Evolutionary conservation across 192 early-diverging fungal genomes (phyloP).

Genomic region (Backusella macrospora): DNA sequence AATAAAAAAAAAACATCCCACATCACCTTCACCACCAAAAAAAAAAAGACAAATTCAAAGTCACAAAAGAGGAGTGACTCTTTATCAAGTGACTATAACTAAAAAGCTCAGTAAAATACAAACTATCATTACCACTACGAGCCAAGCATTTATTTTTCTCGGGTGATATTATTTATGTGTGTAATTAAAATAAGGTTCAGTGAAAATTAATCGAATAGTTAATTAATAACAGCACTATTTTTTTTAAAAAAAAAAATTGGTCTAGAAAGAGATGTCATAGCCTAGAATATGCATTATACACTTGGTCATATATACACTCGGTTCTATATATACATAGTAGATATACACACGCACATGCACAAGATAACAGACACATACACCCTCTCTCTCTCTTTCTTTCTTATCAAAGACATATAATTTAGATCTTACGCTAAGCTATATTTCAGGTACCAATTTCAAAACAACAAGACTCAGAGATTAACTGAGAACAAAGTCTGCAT

Average conservation of each 20-base stretch:
- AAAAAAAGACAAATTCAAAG: not conserved
- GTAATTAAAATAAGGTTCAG: not conserved
- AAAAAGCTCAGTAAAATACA: not conserved
- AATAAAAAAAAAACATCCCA: no score
- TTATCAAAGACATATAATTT: not conserved
- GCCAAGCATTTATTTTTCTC: not conserved
- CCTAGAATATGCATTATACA: no score
- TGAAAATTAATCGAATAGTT: not conserved
- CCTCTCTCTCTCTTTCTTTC: not conserved
- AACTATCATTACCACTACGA: not conserved
- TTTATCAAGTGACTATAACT: not conserved
- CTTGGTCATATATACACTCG: no score
- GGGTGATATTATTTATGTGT: not conserved
- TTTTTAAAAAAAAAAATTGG: not conserved
- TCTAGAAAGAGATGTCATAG: not conserved
- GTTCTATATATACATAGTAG: no score
- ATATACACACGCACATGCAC: no score
- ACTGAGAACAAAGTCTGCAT: slow-evolving; percentile 4
- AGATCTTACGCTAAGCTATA: not conserved
- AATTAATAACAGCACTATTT: not conserved
- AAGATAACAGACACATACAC: no score
- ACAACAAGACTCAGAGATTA: not conserved
- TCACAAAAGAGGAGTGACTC: not conserved
- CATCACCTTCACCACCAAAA: not conserved
- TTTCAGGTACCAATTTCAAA: not conserved